A percentile compares a stretch with the other conserved stretches of the same genome.
Conservation (phyloP, 179 eudicot genomes). For the Silene vulgaris region DNA sequence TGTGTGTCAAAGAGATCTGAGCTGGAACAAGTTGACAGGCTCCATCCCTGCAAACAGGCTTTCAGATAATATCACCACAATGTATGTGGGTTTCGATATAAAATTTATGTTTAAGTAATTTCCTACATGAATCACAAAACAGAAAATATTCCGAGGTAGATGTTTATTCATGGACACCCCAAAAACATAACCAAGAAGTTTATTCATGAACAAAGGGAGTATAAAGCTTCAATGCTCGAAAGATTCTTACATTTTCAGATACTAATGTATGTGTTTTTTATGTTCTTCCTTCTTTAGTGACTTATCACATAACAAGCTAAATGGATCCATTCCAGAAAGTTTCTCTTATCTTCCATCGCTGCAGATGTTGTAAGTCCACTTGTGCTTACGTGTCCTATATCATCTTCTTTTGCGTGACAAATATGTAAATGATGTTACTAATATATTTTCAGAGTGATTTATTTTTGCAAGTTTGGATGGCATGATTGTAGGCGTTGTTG, state of each 20-base stretch:
- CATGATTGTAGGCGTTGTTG: conserved; percentile 7
- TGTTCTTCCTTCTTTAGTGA: conserved; percentile 33
- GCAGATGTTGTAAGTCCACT: conserved; percentile 57
- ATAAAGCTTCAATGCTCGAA: not conserved
- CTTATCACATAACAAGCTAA: conserved; percentile 59
- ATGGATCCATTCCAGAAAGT: conserved; percentile 60
- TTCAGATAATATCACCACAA: conserved; percentile 56
- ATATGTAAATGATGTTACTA: not conserved
- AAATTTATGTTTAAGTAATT: conserved; percentile 3
- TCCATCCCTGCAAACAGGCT: conserved; percentile 56
- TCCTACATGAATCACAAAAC: not conserved
- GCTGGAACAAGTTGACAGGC: conserved; percentile 64
- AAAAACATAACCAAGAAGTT: not conserved
- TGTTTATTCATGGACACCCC: not conserved
- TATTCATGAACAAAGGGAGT: not conserved
- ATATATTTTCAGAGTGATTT: not conserved
- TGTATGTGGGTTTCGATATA: conserved; percentile 40
- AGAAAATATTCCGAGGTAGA: not conserved
- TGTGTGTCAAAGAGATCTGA: conserved; percentile 53
- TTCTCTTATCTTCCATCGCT: conserved; percentile 57
- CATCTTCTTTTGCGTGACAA: conserved; percentile 1
- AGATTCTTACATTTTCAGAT: not conserved
- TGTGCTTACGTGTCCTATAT: not conserved
- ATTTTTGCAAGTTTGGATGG: not conserved
- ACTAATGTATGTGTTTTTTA: not conserved